Percentiles rank a stretch among this genome's conserved stretches.
Evolutionary conservation across 148 eudicot genomes (phyloP).

Genomic region (Cornus kousa): DNA sequence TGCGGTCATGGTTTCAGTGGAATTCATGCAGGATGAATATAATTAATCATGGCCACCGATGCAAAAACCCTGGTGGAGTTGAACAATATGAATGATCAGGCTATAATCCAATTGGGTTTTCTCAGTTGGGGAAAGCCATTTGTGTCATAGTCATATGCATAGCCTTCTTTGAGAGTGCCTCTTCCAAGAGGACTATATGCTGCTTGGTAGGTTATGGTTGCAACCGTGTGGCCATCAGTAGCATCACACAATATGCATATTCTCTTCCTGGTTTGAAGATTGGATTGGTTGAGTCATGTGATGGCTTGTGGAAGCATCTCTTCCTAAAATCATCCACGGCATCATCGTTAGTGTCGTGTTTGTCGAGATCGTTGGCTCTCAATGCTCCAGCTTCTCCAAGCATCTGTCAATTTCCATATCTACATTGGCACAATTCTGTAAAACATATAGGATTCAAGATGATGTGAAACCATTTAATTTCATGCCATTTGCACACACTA

Average conservation of each 20-base stretch:
- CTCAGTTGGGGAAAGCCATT: neutral
- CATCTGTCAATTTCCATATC: neutral
- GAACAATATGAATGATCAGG: neutral
- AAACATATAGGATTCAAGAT: neutral
- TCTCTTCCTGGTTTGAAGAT: neutral
- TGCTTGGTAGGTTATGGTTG: neutral
- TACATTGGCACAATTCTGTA: neutral
- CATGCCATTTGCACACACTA: neutral
- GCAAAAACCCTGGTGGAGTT: neutral
- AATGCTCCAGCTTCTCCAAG: neutral
- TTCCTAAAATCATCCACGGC: too few species aligned
- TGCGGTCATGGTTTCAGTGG: neutral
- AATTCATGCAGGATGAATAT: neutral
- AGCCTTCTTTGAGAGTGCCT: neutral
- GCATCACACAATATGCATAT: neutral
- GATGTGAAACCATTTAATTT: neutral
- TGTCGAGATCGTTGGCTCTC: neutral
- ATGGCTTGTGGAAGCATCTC: neutral
- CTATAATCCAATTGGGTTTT: neutral
- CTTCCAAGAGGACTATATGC: neutral
- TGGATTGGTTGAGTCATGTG: neutral
- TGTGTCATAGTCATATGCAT: neutral
- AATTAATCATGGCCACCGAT: neutral
- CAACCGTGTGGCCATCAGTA: neutral
- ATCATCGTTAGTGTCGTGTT: too few species aligned